Evolutionary conservation across 2,329 filamentous ascomycete species (phyloP), one percentile per base, ranked within the genome.

Genomic region (Davidsoniella virescens): DNA sequence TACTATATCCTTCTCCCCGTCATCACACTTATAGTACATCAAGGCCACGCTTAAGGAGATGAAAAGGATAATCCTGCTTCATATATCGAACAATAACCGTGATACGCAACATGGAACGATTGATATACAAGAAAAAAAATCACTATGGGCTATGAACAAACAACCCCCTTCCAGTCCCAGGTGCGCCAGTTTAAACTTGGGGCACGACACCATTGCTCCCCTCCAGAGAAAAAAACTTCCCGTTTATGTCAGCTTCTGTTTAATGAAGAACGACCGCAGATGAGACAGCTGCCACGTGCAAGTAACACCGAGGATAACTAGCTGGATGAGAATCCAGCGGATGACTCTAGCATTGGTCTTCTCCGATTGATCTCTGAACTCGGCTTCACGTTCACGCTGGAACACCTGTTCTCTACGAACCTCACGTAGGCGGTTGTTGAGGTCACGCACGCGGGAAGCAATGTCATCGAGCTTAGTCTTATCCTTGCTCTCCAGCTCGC

Each of bases 241-340:
- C 38, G n/a, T 33, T 41, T 78, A 98, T 54, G 92, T 96, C 64
- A 98, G 80, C 76, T 98, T 98, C 72, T 96, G 90, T 76, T 98
- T 98, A 73, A 98, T 98, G 72, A 98, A 98, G 76, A 98, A 98
- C 44, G 85, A 84, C 58, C 92, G 78, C 59, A 98, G 75, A 68
- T 98, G 90, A 49, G 87, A 94, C 44, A 98, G 73, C 67, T 98
- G 92, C 92, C 92, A 98, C 54, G 87, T 85, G 68, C 92, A 98
- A 33, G 92, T 94, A 51, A 82, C 73, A 50, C 81, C 85, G 49
- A 98, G 72, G 37, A 96, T 78, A 48, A 80, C 75, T 54, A 96
- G 70, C 67, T 98, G 92, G 57, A 96, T 82, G 56, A 95, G 62
- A 57, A 92, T 90, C 90, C 92, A 98, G 59, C 87, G 81, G 47